A percentile compares a stretch with the other conserved stretches of the same genome.
These are phyloP conservation scores for Waltergamsia citrina DNA, from an alignment of 2,329 filamentous ascomycete species.

Conservation along the genomic window DNA sequence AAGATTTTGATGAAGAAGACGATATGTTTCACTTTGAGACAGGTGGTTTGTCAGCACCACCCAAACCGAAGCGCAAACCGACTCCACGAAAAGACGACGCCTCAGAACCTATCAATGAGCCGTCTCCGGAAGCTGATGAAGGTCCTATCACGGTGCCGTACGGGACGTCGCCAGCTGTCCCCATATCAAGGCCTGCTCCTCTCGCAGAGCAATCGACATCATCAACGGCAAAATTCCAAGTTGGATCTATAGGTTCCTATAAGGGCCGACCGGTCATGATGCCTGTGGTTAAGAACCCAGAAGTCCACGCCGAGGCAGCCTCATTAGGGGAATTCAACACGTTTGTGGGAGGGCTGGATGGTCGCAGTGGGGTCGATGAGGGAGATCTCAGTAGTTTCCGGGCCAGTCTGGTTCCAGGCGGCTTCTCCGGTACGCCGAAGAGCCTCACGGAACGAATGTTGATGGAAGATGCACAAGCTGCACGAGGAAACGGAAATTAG, in stretches of 20 bases:
- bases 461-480: slow-evolving; percentile 33
- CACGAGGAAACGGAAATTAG: slow-evolving; percentile 6
- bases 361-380: slow-evolving; percentile 38
- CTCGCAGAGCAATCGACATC: slow-evolving; percentile 17
- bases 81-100: slow-evolving; percentile 18
- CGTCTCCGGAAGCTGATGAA: slow-evolving; percentile 1
- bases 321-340: slow-evolving; percentile 37
- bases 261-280: slow-evolving; percentile 43
- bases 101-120: slow-evolving; percentile 1
- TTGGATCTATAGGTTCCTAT: slow-evolving; percentile 41
- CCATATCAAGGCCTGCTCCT: slow-evolving; percentile 21
- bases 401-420: slow-evolving; percentile 25
- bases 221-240: slow-evolving; percentile 21
- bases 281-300: slow-evolving; percentile 38
- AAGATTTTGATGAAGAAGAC: slow-evolving; percentile 22
- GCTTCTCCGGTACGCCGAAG: slow-evolving; percentile 31
- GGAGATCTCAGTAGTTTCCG: slow-evolving; percentile 32
- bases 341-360: slow-evolving; percentile 44
- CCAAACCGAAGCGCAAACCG: slow-evolving; percentile 13
- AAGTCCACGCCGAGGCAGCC: slow-evolving; percentile 36
- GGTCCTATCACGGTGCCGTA: slow-evolving; percentile 16
- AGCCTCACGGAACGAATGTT: slow-evolving; percentile 39
- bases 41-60: slow-evolving; percentile 19
- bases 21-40: slow-evolving; percentile 37
- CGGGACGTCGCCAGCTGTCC: slow-evolving; percentile 33